Base-by-base conservation (phyloP, 192 early-diverging fungal species). In the Irineochytrium annulatum region DNA sequence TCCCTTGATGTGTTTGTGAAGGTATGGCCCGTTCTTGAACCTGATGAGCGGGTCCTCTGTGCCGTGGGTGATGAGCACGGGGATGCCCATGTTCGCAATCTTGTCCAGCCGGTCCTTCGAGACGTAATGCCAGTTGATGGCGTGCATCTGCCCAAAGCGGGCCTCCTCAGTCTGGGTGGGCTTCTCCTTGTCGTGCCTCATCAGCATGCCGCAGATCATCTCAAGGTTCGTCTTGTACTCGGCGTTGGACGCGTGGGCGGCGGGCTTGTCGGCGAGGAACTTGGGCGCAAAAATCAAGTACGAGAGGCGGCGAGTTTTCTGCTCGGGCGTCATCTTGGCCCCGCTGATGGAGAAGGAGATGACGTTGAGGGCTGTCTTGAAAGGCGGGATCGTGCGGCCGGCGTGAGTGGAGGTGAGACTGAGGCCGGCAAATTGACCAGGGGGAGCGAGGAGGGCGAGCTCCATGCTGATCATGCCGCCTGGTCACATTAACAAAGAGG, bases 401-500 rank as follows among this genome's bases (percentile, higher is more conserved):
- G 86, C 74, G 11, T 75, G 74, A 3, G 85, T 85, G 3, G 77
- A 80, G 24, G 82, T 85, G 33, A 88, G 30, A 8, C 70, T 63
- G 39, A 87, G 32, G 0, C 82, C 79, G 0, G 63, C 63, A 55
- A 93, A 52, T 13, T 8, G 76, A 20, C 77, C 71, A 16, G 76
- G 45, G 0, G 88, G 82, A 13, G 77, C 74, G 22, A 81, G 67
- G 30, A 76, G 35, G 14, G 72, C 78, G 55, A 92, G 61, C 56
- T 92, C 87, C 55, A 88, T 79, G 0, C 87, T 70, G 43, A 94
- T 87, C 92, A 94, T 94, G 1, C 70, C 70, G 31, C 37, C 37
- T 41, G n/a, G n/a, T n/a, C n/a, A n/a, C n/a, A n/a, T n/a, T n/a
- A 41, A 41, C 11, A n/a, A 28, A 55, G 37, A 41, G 37, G 37